These are phyloP conservation scores for Ascochyta rabiei DNA, from an alignment of 2,329 filamentous ascomycete genomes.

Conservation along the genomic window DNA sequence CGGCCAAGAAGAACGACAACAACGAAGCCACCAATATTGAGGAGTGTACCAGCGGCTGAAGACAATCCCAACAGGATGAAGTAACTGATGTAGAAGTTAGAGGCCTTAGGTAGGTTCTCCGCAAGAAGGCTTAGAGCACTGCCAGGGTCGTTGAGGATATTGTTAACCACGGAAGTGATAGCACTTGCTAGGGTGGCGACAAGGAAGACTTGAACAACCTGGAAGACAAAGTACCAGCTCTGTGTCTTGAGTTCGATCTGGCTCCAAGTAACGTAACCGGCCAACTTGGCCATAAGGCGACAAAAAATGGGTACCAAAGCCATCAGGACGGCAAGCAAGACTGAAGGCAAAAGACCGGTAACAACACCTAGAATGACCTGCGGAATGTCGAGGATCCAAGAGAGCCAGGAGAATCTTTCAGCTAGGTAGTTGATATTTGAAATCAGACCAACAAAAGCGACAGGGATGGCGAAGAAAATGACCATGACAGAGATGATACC, in stretches of 20 bases:
- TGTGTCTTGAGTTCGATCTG: constrained; percentile 75
- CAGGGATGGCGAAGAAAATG: constrained; percentile 55
- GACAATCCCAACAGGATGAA: constrained; percentile 82
- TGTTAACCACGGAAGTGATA: constrained; percentile 63
- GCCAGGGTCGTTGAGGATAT: constrained; percentile 68
- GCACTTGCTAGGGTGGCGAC: constrained; percentile 83
- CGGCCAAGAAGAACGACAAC: constrained; percentile 84
- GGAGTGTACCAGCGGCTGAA: constrained; percentile 51
- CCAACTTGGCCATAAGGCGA: constrained; percentile 45
- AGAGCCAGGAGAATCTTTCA: constrained; percentile 45
- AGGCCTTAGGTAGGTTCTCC: constrained; percentile 77
- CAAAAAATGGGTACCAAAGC: constrained; percentile 53
- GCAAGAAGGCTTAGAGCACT: constrained; percentile 70
- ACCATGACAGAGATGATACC: constrained; percentile 50
- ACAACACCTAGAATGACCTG: constrained; percentile 51
- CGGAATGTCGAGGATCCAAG: constrained; percentile 52
- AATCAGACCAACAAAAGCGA: constrained; percentile 52
- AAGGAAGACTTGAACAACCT: constrained; percentile 93
- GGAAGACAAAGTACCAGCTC: constrained; percentile 90
- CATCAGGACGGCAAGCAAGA: constrained; percentile 53
- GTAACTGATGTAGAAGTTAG: constrained; percentile 95
- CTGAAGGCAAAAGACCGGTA: constrained; percentile 53
- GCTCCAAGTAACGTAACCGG: constrained; percentile 50
- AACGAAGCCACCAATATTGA: constrained; percentile 83
- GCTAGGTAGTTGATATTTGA: constrained; percentile 55